Evolutionary conservation across 2,329 filamentous ascomycete species (phyloP), one percentile per base, ranked within the genome.

Genomic region (Eurotiales sp.): DNA sequence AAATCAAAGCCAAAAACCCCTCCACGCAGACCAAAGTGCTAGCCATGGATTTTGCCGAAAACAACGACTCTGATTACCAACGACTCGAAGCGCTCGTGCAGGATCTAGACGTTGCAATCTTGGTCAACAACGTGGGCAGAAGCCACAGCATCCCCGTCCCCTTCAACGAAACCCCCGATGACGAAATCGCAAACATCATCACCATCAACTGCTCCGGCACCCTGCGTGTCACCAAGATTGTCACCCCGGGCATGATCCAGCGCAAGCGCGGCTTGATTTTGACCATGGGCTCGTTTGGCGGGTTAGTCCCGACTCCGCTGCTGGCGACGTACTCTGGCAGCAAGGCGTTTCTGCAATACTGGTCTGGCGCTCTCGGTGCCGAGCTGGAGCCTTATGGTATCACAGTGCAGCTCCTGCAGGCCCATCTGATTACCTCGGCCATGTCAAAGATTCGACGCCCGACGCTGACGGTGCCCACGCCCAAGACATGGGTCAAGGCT

Each of bases 321-420:
- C 81, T 99, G 40, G 93, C 93, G 11, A 97, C 93, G 3, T 99
- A 99, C 79, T 95, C 89, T 40, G 93, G 93, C 59, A 93, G 87
- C 82, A 99, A 99, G 76, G 92, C 93, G 1, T 99, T 99, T 80
- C 80, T 99, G 44, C 92, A 97, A 73, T 86, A 95, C 66, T 99
- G 93, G 93, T 96, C 88, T 59, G 87, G 84, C 5, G 85, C 93
- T 10, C 80, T 99, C 12, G 88, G 86, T 1, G 82, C 86, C 12
- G 93, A 99, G 72, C 80, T 99, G 25, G 83, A 86, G 56, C 82
- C 85, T 1, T 79, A 88, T 61, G 88, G 89, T 52, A 84, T 99
- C 36, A 86, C 90, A 57, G 90, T 96, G n/a, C 85, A 97, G 71
- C 82, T 97, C 44, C 86, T 95, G 23, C 82, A 97, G 60, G 90